Evolutionary conservation across 1,284 basidiomycete species (phyloP), one percentile per base, ranked within the genome.

Genomic region (Cutaneotrichosporon cavernicola): DNA sequence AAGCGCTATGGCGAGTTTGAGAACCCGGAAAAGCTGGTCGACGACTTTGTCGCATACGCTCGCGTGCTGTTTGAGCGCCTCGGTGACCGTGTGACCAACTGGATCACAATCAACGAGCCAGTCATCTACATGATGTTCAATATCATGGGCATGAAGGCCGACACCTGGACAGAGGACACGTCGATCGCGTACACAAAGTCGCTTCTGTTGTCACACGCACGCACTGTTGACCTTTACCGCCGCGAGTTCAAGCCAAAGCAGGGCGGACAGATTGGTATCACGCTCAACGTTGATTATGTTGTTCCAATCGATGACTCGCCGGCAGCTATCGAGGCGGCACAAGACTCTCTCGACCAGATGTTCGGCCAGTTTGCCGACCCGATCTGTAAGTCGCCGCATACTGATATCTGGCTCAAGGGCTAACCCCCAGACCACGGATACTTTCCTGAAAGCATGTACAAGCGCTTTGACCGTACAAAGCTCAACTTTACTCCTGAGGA

Each of bases 11-110:
- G 85, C 21, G 88, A 88, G 3, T 90, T 88, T 87, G 68, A 56
- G 14, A 53, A 61, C 51, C 9, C 49, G 22, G 58, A 64, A 2
- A 63, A 67, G n/a, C 60, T 74, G 59, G 81, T 87, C 10, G 77
- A 83, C 43, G 89, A 90, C 75, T 90, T 84, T 70, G 83, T 83
- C 34, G 81, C 84, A 67, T 90, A 87, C 72, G 85, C 88, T 10
- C 81, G 87, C 83, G 78, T 88, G 22, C 87, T 87, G 73, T 91
- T 90, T 73, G 82, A 87, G 61, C 82, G 85, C 5, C 88, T 88
- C 69, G 89, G 89, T 10, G 88, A 89, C 75, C 82, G 88, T 47
- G 88, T 90, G 65, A 88, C 89, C 75, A 81, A 88, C 74, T 90
- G 89, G 89, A 74, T 79, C 64, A 80, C 78, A 6, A 69, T 76